A percentile compares a stretch with the other conserved stretches of the same genome.
phyloP scores from a whole-genome alignment of 2,329 filamentous ascomycete genomes.

The Talaromyces sp. region DNA sequence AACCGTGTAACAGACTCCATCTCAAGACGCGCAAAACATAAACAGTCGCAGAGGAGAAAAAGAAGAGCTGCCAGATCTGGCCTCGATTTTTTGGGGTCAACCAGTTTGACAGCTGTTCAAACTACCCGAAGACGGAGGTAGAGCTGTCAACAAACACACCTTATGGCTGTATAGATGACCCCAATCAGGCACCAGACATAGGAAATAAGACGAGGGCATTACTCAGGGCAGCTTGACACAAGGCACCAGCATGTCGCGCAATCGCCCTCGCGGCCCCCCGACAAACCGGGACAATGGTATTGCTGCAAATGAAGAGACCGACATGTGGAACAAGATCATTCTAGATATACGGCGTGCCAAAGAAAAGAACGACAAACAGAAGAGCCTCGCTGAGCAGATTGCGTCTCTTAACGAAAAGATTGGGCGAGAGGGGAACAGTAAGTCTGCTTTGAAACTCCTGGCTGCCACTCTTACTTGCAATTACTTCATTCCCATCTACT shows the following conservation, averaged over 20 bases:
- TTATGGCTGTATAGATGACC: background rate
- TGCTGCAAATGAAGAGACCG: constrained; percentile 39
- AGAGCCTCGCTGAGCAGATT: constrained; percentile 34
- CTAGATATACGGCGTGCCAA: constrained; percentile 38
- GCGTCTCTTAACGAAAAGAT: constrained; percentile 39
- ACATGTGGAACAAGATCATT: constrained; percentile 40
- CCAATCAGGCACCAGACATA: background rate
- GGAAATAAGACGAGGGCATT: background rate
- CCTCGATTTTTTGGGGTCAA: background rate
- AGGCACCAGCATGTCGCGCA: constrained; percentile 31
- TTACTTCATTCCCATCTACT: background rate
- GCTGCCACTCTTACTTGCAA: background rate
- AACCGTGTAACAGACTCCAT: background rate
- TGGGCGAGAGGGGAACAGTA: constrained; percentile 35
- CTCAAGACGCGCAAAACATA: background rate
- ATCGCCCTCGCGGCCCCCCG: constrained; percentile 33
- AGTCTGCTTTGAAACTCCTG: constrained; percentile 17
- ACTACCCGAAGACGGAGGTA: background rate
- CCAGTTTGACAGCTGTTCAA: background rate
- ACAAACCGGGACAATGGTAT: constrained; percentile 36
- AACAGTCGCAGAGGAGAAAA: background rate
- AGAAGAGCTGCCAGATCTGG: background rate
- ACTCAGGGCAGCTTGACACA: background rate
- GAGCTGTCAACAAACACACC: background rate
- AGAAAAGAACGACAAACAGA: constrained; percentile 39